These are phyloP conservation scores for Trichosporon faecale DNA, from an alignment of 1,284 basidiomycete genomes.

Conservation along the genomic window DNA sequence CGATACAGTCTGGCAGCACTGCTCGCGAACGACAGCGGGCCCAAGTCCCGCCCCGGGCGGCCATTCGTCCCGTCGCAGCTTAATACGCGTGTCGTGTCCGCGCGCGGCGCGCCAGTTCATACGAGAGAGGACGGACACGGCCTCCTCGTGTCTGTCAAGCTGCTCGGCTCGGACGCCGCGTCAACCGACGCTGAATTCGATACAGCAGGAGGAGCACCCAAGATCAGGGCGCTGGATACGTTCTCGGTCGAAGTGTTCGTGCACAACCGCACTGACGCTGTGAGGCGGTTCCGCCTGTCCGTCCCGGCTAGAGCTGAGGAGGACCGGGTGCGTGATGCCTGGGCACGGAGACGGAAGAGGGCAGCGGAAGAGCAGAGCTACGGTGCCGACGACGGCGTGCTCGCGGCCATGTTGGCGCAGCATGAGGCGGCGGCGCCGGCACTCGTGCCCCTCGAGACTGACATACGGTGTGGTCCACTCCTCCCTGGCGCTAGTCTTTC, in stretches of 20 bases:
- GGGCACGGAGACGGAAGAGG: constrained; percentile 25
- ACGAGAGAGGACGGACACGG: constrained; percentile 29
- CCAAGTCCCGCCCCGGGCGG: background rate
- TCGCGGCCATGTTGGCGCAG: constrained; percentile 30
- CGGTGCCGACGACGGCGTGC: constrained; percentile 44
- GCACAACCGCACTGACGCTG: constrained; percentile 75
- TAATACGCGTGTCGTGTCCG: constrained; percentile 16
- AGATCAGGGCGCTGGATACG: constrained; percentile 59
- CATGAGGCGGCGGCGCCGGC: constrained; percentile 52
- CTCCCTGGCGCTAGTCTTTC: constrained; percentile 75
- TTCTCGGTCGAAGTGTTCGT: constrained; percentile 85
- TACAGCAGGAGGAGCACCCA: background rate
- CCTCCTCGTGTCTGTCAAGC: constrained; percentile 69
- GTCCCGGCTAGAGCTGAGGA: constrained; percentile 60
- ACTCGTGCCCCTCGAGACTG: constrained; percentile 72
- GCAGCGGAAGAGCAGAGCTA: constrained; percentile 25
- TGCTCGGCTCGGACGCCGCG: constrained; percentile 64
- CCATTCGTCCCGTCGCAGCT: constrained; percentile 24
- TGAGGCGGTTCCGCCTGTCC: constrained; percentile 70
- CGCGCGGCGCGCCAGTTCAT: background rate
- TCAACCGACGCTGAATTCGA: constrained; percentile 52
- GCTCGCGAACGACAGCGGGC: constrained; percentile 16
- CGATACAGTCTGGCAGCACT: constrained; percentile 47
- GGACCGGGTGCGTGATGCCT: constrained; percentile 29
- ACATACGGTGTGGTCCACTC: constrained; percentile 76